Base-by-base conservation (phyloP, 352 stramenopile species). In the Pythium myriotylum region DNA sequence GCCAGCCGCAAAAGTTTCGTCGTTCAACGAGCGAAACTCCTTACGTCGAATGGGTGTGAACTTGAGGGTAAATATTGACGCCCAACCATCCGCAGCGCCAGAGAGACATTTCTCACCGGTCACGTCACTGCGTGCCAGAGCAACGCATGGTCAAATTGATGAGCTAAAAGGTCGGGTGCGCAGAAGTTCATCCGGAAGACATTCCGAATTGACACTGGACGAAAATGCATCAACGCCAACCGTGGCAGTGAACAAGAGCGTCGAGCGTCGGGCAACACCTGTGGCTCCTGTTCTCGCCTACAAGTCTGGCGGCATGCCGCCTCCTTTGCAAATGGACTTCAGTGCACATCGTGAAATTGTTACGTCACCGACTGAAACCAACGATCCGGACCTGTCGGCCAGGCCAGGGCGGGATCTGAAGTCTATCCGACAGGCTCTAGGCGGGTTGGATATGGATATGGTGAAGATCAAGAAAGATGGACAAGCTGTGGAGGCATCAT, bases 371-470 rank as follows among this genome's bases (percentile, higher is more conserved):
- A 16, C 61, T 3, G 43, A 69, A 13, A 39, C 61, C 4, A 50
- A 35, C 16, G 57, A 42, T 27, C 49, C 43, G 23, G 19, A 39
- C 35, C 51, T 33, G 49, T 39, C 33, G 10, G 39, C 32, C 1
- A 27, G 26, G 12, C 48, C 43, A 27, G 27, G 27, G 12, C 60
- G 53, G 0, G 55, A 76, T 26, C 29, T 78, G 32, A 62, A 62
- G n/a, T 64, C 63, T 4, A 74, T 65, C 6, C 72, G 79, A 61
- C 74, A 85, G 27, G 65, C 49, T 3, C 68, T 85, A 13, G 69
- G 72, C 13, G 74, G 62, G 23, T 54, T 94, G 4, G 79, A 89
- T 27, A 58, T 94, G 43, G 78, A 92, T 61, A 88, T 90, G 55
- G 43, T 69, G 16, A 71, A 87, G 46, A 68, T 89, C 0, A 86